Evolutionary conservation across 805 yeast genomes (phyloP).

Genomic region (Metschnikowia reukaufii): DNA sequence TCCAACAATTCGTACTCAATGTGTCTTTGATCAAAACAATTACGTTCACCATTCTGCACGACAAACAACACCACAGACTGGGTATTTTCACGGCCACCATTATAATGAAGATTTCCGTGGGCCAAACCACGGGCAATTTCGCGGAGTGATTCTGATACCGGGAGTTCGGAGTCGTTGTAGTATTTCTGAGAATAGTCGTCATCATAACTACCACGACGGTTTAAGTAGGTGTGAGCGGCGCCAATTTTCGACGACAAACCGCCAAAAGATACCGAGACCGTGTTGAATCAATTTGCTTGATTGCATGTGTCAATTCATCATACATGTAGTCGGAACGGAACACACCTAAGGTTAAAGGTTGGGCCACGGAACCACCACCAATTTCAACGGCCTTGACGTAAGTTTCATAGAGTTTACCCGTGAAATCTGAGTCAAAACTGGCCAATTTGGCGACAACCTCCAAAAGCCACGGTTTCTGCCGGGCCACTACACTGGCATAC

Average conservation of each 20-base stretch:
- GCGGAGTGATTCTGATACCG: constrained; percentile 63
- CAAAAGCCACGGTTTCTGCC: constrained; percentile 59
- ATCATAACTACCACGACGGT: constrained; percentile 57
- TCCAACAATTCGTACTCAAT: constrained; percentile 69
- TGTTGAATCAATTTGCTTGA: constrained; percentile 97
- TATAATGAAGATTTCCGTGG: constrained; percentile 60
- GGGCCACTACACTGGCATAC: constrained; percentile 66
- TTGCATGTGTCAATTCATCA: constrained; percentile 43
- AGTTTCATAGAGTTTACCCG: constrained; percentile 71
- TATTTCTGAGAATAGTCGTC: constrained; percentile 38
- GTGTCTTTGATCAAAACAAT: constrained; percentile 87
- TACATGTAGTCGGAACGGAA: constrained; percentile 88
- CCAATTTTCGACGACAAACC: constrained; percentile 84
- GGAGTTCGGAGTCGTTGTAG: constrained; percentile 52
- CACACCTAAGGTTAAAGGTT: constrained; percentile 73
- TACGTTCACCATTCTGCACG: constrained; percentile 82
- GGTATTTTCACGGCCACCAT: constrained; percentile 22
- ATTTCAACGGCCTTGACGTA: constrained; percentile 49
- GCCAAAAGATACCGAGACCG: constrained; percentile 94
- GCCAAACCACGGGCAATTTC: constrained; percentile 70
- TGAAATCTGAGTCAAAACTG: constrained; percentile 68
- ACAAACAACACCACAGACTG: constrained; percentile 66
- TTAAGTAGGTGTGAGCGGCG: constrained; percentile 66
- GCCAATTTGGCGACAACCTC: constrained; percentile 55
- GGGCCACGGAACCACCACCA: constrained; percentile 48